Evolutionary conservation across 169 alveolate species (phyloP).

Genomic region (Plasmodium sp.): DNA sequence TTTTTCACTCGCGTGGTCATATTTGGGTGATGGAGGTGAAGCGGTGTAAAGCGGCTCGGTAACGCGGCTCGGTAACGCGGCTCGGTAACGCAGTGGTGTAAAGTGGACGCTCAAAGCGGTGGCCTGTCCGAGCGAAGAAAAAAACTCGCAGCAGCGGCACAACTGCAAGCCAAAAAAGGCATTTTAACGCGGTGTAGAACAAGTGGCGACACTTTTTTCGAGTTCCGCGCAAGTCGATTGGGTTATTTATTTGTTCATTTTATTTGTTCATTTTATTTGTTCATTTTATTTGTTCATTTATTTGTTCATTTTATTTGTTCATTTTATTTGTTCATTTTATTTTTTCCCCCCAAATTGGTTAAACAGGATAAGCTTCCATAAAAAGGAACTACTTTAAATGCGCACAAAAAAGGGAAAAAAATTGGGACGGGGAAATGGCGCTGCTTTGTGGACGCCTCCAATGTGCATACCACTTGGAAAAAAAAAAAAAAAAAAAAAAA

Average conservation of each 20-base stretch:
- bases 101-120: background rate
- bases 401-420: conserved; percentile 2
- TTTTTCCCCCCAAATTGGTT: background rate
- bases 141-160: background rate
- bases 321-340: background rate
- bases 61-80: too few relatives aligned
- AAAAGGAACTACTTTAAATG: background rate
- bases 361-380: background rate
- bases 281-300: background rate
- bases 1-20: conserved; percentile 3
- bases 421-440: conserved; percentile 6
- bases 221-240: background rate
- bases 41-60: background rate
- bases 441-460: background rate
- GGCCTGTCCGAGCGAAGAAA: background rate
- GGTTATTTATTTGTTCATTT: background rate
- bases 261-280: too few relatives aligned
- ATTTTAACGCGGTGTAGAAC: background rate
- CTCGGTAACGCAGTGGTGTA: too few relatives aligned
- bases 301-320: background rate
- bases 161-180: background rate
- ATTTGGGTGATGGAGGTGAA: background rate
- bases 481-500: background rate
- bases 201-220: background rate
- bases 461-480: conserved; percentile 3